Percentiles rank a stretch among this genome's conserved stretches.
phyloP scores from a whole-genome alignment of 257 asterid species.

The Catharanthus roseus region DNA sequence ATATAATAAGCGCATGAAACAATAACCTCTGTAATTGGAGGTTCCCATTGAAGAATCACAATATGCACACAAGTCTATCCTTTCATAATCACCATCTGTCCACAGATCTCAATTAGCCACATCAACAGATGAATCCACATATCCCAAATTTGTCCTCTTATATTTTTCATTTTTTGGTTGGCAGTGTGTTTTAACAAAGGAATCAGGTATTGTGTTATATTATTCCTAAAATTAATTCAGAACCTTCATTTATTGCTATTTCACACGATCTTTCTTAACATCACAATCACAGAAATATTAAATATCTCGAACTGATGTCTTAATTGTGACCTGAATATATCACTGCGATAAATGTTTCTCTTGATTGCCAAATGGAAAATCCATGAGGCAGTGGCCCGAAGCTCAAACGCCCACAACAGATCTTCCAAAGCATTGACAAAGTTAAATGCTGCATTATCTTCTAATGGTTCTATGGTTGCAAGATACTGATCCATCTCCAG shows the following conservation, averaged over 20 bases:
- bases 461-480: conserved; percentile 51
- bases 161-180: background rate
- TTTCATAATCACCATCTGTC: background rate
- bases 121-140: background rate
- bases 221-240: background rate
- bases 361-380: conserved; percentile 87
- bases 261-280: background rate
- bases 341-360: conserved; percentile 61
- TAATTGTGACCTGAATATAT: conserved; percentile 60
- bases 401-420: conserved; percentile 90
- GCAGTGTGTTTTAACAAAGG: background rate
- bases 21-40: background rate
- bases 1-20: conserved; percentile 3
- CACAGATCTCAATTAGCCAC: background rate
- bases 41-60: background rate
- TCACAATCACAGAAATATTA: background rate
- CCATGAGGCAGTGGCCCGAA: conserved; percentile 88
- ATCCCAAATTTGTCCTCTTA: background rate
- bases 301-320: background rate
- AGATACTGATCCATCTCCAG: conserved; percentile 68
- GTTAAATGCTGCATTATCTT: conserved; percentile 81
- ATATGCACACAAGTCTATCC: background rate
- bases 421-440: conserved; percentile 93
- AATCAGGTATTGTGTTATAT: background rate
- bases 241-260: conserved; percentile 4